Evolutionary conservation across 768 basidiomycete species (phyloP).

Genomic region (Lentinula sp.): DNA sequence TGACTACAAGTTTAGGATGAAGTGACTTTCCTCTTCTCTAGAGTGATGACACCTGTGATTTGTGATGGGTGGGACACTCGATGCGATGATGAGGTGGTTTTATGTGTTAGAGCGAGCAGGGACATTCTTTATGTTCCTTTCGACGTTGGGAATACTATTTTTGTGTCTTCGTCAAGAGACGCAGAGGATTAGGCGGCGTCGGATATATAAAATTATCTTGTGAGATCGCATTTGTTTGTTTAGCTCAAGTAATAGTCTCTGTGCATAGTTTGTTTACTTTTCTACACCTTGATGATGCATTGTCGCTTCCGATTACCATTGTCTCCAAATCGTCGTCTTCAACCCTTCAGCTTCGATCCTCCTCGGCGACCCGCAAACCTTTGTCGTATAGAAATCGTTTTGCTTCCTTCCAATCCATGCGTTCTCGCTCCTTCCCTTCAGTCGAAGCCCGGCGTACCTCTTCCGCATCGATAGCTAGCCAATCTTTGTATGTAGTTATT

Average conservation of each 20-base stretch:
- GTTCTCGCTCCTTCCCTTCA: constrained; percentile 67
- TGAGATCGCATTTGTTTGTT: neutral
- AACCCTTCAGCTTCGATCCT: neutral
- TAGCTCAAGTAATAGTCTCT: neutral
- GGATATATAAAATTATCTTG: neutral
- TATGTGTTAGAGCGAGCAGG: constrained; percentile 3
- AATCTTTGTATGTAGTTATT: constrained; percentile 64
- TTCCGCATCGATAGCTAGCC: constrained; percentile 69
- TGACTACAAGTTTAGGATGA: neutral
- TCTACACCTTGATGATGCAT: too few species aligned
- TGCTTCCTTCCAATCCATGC: constrained; percentile 67
- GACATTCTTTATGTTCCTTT: neutral
- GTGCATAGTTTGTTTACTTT: too few species aligned
- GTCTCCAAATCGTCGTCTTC: too few species aligned
- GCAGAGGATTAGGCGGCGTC: neutral
- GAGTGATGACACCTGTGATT: neutral
- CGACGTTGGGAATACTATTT: neutral
- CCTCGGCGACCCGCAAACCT: too few species aligned
- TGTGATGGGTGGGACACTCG: neutral
- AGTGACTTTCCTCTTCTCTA: constrained; percentile 5
- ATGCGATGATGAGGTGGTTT: constrained; percentile 4
- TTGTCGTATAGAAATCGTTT: constrained; percentile 15
- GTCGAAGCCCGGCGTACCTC: constrained; percentile 56
- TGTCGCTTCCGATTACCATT: too few species aligned
- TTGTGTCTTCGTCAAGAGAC: neutral